A percentile compares a stretch with the other conserved stretches of the same genome.
These are phyloP conservation scores for Cryptosporidium tyzzeri DNA, from an alignment of 169 alveolate genomes.

Conservation along the genomic window DNA sequence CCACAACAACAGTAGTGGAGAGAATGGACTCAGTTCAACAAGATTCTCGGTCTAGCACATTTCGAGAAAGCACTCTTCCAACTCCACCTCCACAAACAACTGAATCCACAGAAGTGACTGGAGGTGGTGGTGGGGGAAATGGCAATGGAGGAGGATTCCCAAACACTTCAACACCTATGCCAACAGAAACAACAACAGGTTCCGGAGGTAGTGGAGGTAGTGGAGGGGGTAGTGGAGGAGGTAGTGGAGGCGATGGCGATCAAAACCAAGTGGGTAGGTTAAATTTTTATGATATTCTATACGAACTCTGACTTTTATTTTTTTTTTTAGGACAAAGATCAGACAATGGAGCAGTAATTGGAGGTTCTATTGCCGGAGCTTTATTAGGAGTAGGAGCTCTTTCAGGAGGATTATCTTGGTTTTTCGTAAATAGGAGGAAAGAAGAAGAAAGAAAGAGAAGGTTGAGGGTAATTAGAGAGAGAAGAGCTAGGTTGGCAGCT, in stretches of 20 bases:
- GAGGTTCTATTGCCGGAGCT: slow-evolving; percentile 63
- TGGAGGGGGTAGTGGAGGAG: not conserved
- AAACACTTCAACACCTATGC: not conserved
- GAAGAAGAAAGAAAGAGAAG: slow-evolving; percentile 47
- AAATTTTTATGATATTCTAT: not conserved
- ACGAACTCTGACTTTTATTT: not conserved
- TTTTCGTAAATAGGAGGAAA: slow-evolving; percentile 34
- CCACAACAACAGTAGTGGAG: not conserved
- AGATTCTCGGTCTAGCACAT: not conserved
- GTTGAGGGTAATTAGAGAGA: slow-evolving; percentile 25
- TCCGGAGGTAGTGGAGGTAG: slow-evolving; percentile 1
- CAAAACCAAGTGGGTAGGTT: slow-evolving; percentile 38
- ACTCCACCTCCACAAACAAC: slow-evolving; percentile 31
- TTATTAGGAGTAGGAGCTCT: slow-evolving; percentile 55
- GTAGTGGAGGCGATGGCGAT: not conserved
- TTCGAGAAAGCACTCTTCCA: not conserved
- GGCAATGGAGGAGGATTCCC: slow-evolving; percentile 45
- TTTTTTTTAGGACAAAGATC: not conserved
- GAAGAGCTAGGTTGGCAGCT: slow-evolving; percentile 55
- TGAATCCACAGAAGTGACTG: not conserved
- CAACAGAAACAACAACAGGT: slow-evolving; percentile 4
- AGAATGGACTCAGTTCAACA: not conserved
- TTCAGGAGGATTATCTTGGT: slow-evolving; percentile 67
- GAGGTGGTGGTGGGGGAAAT: slow-evolving; percentile 22
- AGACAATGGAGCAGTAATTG: slow-evolving; percentile 27